Evolutionary conservation across 2,329 filamentous ascomycete species (phyloP).

Genomic region (Pseudogymnoascus verrucosus): DNA sequence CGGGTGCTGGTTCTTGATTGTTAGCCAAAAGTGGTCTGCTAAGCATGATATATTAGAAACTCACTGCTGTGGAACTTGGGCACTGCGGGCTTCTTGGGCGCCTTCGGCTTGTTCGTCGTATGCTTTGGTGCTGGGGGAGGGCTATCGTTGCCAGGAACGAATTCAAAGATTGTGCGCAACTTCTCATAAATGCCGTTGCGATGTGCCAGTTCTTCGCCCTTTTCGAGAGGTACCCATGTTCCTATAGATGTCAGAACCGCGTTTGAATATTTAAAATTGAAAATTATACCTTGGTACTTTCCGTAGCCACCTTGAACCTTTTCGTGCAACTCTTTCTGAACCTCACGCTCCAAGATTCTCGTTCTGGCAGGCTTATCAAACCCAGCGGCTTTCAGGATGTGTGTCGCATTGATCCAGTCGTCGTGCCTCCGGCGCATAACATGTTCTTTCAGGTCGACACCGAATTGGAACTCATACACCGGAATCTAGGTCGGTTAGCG

Average conservation of each 20-base stretch:
- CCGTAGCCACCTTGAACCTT: conserved; percentile 98
- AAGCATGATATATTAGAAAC: conserved; percentile 14
- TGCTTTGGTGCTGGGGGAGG: conserved; percentile 93
- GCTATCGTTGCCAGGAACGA: conserved; percentile 71
- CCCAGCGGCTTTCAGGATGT: conserved; percentile 93
- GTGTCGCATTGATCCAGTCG: conserved; percentile 99
- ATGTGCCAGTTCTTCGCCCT: conserved; percentile 72
- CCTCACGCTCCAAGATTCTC: conserved; percentile 88
- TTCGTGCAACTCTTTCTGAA: conserved; percentile 92
- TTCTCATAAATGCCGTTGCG: conserved; percentile 82
- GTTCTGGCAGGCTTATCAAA: conserved; percentile 96
- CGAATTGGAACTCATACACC: conserved; percentile 88
- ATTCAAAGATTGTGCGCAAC: conserved; percentile 83
- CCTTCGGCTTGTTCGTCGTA: conserved; percentile 77
- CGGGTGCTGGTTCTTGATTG: conserved; percentile 29
- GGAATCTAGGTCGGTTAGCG: conserved; percentile 56
- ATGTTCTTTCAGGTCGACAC: conserved; percentile 69
- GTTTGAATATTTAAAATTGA: background rate
- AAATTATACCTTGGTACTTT: conserved; percentile 79
- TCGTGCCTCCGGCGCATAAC: conserved; percentile 91
- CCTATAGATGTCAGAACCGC: conserved; percentile 41
- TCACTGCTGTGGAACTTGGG: conserved; percentile 49
- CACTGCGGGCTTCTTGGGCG: conserved; percentile 56
- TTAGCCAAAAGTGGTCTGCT: conserved; percentile 17
- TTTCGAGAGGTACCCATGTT: conserved; percentile 88